Conservation (phyloP, 352 stramenopile species). For the Phytophthora tubulina region DNA sequence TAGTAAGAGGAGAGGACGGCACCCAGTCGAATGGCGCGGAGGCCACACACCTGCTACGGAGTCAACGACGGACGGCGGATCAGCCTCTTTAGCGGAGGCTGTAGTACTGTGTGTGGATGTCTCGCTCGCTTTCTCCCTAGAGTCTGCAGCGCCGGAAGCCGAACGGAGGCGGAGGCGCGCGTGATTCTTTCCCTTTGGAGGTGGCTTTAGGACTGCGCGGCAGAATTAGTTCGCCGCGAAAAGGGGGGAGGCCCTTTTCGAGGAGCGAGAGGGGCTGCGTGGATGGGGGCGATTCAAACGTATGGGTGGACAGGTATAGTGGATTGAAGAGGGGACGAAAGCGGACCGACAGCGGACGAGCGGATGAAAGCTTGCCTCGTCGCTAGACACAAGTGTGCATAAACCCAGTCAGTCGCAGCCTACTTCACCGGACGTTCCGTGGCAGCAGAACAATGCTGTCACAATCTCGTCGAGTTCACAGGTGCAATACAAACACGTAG, state of each 20-base stretch:
- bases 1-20: not conserved
- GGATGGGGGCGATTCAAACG: slow-evolving; percentile 30
- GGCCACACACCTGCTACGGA: slow-evolving; percentile 15
- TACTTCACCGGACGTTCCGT: no score
- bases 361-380: no score
- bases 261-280: slow-evolving; percentile 43
- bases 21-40: slow-evolving; percentile 3
- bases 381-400: no score
- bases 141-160: not conserved
- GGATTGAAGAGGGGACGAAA: not conserved
- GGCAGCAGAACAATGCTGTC: no score
- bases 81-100: not conserved
- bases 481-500: no score
- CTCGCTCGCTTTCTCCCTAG: slow-evolving; percentile 8
- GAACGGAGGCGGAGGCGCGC: not conserved
- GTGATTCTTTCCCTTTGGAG: slow-evolving; percentile 25
- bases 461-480: no score
- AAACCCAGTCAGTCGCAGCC: no score
- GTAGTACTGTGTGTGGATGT: slow-evolving; percentile 8
- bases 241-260: slow-evolving; percentile 27
- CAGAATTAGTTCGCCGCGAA: slow-evolving; percentile 38
- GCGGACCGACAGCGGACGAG: no score
- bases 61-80: slow-evolving; percentile 1
- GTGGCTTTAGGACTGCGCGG: slow-evolving; percentile 46
- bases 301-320: slow-evolving; percentile 30